Conservation (phyloP, 805 yeast genomes). For the Wickerhamiella spandovensis region DNA sequence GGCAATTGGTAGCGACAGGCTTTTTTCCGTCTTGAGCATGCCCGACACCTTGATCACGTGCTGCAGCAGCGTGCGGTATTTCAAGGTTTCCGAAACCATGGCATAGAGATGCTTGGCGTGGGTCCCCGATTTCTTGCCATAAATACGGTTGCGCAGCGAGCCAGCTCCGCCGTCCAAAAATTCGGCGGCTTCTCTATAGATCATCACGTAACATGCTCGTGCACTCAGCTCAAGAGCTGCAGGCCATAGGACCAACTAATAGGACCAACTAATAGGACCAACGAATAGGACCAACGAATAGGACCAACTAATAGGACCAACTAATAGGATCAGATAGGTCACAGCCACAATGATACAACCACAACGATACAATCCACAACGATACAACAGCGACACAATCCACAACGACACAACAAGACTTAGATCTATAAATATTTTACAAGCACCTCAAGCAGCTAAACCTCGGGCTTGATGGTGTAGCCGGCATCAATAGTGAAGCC, state of each 20-base stretch:
- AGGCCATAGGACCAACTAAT: too few species aligned
- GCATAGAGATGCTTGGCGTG: constrained; percentile 85
- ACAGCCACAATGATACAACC: too few species aligned
- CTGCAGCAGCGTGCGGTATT: constrained; percentile 50
- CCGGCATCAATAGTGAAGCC: background rate
- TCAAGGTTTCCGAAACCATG: constrained; percentile 62
- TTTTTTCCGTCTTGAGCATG: constrained; percentile 39
- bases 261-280: too few species aligned
- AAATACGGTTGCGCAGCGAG: constrained; percentile 25
- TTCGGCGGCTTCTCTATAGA: constrained; percentile 18
- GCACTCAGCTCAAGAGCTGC: too few species aligned
- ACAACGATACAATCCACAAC: too few species aligned
- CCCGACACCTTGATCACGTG: constrained; percentile 54
- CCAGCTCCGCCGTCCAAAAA: constrained; percentile 20
- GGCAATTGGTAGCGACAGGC: constrained; percentile 40
- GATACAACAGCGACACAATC: too few species aligned
- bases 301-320: too few species aligned
- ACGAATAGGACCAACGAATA: too few species aligned
- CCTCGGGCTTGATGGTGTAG: background rate
- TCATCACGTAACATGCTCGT: constrained; percentile 9
- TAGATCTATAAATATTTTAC: background rate
- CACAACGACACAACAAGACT: too few species aligned
- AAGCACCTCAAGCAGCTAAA: too few species aligned
- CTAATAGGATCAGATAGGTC: too few species aligned
- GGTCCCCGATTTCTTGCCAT: constrained; percentile 30